phyloP scores from a whole-genome alignment of 176 grass and related monocot species.

The Hordeum marinum region DNA sequence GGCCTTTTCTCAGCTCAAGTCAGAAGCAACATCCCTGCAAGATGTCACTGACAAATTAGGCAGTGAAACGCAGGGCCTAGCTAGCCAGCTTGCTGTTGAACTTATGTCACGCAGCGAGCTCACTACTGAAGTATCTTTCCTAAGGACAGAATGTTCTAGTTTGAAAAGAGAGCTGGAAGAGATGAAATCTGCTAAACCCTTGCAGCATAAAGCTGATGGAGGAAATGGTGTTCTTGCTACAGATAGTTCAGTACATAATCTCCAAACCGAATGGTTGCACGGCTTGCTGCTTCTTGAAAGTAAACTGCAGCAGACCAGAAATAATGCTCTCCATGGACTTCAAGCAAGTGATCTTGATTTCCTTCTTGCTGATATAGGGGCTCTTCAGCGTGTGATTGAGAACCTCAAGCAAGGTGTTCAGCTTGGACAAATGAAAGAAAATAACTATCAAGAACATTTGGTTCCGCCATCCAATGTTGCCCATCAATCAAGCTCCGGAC shows the following conservation, averaged over 20 bases:
- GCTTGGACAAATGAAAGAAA: slow-evolving; percentile 31
- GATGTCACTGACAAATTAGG: slow-evolving; percentile 67
- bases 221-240: slow-evolving; percentile 30
- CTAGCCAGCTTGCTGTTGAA: slow-evolving; percentile 67
- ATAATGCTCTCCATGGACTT: slow-evolving; percentile 71
- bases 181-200: slow-evolving; percentile 62
- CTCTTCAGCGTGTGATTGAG: slow-evolving; percentile 62
- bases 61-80: slow-evolving; percentile 65
- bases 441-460: slow-evolving; percentile 29
- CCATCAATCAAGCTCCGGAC: slow-evolving; percentile 21
- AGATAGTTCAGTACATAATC: slow-evolving; percentile 34
- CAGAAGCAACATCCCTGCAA: slow-evolving; percentile 72
- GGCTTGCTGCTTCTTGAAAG: slow-evolving; percentile 68
- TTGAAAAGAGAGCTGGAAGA: slow-evolving; percentile 80
- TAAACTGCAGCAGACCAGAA: slow-evolving; percentile 87
- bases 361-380: slow-evolving; percentile 70
- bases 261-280: slow-evolving; percentile 60
- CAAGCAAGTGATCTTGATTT: slow-evolving; percentile 79
- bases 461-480: slow-evolving; percentile 20
- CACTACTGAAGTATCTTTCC: slow-evolving; percentile 60
- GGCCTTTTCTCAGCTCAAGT: slow-evolving; percentile 85
- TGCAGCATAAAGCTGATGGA: slow-evolving; percentile 28
- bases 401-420: slow-evolving; percentile 70
- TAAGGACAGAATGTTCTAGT: slow-evolving; percentile 76
- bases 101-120: slow-evolving; percentile 79